phyloP scores from a whole-genome alignment of 108 stramenopile genomes.

The Fragilariopsis cylindrus region DNA sequence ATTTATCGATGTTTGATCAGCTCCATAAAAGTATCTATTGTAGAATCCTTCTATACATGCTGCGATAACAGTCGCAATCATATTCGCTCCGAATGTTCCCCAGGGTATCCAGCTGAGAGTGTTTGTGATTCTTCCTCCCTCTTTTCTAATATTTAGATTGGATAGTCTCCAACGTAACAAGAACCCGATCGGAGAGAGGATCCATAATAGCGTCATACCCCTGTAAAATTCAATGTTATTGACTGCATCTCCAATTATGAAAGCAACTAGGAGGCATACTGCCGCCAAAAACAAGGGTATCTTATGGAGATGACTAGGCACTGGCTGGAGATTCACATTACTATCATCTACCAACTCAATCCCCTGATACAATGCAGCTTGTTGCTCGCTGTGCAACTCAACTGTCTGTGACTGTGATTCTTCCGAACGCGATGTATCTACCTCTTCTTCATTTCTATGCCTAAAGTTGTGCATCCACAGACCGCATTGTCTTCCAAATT shows the following conservation, averaged over 20 bases:
- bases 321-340: not conserved
- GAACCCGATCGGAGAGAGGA: conserved; percentile 64
- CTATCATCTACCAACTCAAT: conserved; percentile 13
- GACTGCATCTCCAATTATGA: conserved; percentile 46
- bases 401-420: not conserved
- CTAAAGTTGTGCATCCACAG: conserved; percentile 39
- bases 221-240: conserved; percentile 62
- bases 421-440: not conserved
- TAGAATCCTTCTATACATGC: conserved; percentile 32
- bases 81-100: conserved; percentile 71
- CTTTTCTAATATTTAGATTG: conserved; percentile 38
- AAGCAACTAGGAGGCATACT: conserved; percentile 37
- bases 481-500: conserved; percentile 45
- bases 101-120: conserved; percentile 53
- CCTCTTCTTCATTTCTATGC: conserved; percentile 16
- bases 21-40: conserved; percentile 13
- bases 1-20: conserved; percentile 1
- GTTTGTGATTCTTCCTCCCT: not conserved
- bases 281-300: conserved; percentile 24
- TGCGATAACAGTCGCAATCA: conserved; percentile 49
- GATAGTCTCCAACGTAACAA: conserved; percentile 61
- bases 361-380: conserved; percentile 4
- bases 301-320: conserved; percentile 12
- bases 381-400: not conserved
- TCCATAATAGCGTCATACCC: conserved; percentile 44